Evolutionary conservation across 2,329 filamentous ascomycete genomes (phyloP).

Genomic region (Alternaria sp.): DNA sequence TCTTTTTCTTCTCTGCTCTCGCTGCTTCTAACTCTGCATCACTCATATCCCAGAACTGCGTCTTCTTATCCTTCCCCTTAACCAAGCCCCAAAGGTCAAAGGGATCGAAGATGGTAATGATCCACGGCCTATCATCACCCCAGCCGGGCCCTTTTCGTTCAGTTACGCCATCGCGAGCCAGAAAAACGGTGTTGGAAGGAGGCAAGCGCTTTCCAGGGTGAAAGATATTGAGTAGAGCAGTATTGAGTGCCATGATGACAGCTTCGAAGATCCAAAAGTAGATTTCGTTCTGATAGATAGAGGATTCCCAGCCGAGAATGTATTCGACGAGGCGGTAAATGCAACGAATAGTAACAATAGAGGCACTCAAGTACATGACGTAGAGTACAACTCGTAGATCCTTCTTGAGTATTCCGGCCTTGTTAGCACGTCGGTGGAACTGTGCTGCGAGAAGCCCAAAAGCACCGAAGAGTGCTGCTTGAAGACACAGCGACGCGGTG

Average conservation of each 20-base stretch:
- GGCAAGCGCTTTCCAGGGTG: slow-evolving; percentile 62
- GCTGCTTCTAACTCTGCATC: slow-evolving; percentile 41
- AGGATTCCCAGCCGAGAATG: slow-evolving; percentile 49
- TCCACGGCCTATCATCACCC: slow-evolving; percentile 56
- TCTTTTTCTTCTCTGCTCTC: slow-evolving; percentile 37
- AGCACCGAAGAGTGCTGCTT: slow-evolving; percentile 59
- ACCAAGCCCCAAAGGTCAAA: slow-evolving; percentile 47
- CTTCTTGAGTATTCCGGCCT: slow-evolving; percentile 50
- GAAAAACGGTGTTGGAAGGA: slow-evolving; percentile 59
- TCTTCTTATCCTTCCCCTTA: slow-evolving; percentile 45
- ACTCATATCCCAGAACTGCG: slow-evolving; percentile 49
- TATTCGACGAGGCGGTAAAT: slow-evolving; percentile 64
- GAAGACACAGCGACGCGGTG: slow-evolving; percentile 60
- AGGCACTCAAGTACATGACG: slow-evolving; percentile 59
- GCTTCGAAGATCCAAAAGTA: slow-evolving; percentile 65
- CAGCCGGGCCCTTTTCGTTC: slow-evolving; percentile 61
- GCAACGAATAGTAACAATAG: slow-evolving; percentile 58
- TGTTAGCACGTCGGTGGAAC: slow-evolving; percentile 57
- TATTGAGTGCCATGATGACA: slow-evolving; percentile 61
- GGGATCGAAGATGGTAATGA: slow-evolving; percentile 51
- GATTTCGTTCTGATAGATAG: slow-evolving; percentile 56
- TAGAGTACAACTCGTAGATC: slow-evolving; percentile 56
- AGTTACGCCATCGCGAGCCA: slow-evolving; percentile 61
- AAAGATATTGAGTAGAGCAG: slow-evolving; percentile 60
- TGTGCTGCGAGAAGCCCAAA: slow-evolving; percentile 58